These are phyloP conservation scores for Penicillium corylophilum DNA, from an alignment of 2,329 filamentous ascomycete species.

Conservation along the genomic window DNA sequence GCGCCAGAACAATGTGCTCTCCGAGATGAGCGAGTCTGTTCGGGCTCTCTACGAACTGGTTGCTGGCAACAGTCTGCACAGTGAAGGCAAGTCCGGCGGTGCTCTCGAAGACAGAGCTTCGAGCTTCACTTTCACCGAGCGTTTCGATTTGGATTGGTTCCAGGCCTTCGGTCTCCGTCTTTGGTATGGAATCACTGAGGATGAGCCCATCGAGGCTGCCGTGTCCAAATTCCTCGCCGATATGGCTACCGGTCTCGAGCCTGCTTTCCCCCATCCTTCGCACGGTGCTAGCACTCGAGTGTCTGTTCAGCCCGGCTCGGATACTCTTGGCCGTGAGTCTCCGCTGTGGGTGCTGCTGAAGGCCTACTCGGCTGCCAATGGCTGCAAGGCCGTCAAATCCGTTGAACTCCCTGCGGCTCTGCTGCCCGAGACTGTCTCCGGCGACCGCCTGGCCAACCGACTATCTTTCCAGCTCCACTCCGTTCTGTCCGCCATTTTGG, in stretches of 20 bases:
- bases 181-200: conserved; percentile 75
- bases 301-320: conserved; percentile 60
- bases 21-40: conserved; percentile 81
- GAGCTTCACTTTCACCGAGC: conserved; percentile 77
- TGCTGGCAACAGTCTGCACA: conserved; percentile 80
- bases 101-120: conserved; percentile 76
- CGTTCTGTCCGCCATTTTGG: conserved; percentile 52
- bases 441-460: conserved; percentile 71
- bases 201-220: conserved; percentile 69
- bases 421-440: conserved; percentile 72
- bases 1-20: conserved; percentile 77
- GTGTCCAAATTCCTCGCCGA: conserved; percentile 73
- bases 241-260: conserved; percentile 67
- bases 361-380: conserved; percentile 61
- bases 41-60: conserved; percentile 87
- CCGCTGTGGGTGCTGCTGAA: conserved; percentile 84
- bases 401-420: conserved; percentile 65
- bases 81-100: conserved; percentile 69
- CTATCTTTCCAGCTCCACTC: conserved; percentile 84
- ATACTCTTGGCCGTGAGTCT: conserved; percentile 62
- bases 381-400: conserved; percentile 31
- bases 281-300: conserved; percentile 62
- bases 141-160: conserved; percentile 87
- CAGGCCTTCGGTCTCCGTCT: conserved; percentile 88
- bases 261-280: conserved; percentile 68